phyloP scores from a whole-genome alignment of 1,284 basidiomycete genomes.

The Cryptococcus sp. region DNA sequence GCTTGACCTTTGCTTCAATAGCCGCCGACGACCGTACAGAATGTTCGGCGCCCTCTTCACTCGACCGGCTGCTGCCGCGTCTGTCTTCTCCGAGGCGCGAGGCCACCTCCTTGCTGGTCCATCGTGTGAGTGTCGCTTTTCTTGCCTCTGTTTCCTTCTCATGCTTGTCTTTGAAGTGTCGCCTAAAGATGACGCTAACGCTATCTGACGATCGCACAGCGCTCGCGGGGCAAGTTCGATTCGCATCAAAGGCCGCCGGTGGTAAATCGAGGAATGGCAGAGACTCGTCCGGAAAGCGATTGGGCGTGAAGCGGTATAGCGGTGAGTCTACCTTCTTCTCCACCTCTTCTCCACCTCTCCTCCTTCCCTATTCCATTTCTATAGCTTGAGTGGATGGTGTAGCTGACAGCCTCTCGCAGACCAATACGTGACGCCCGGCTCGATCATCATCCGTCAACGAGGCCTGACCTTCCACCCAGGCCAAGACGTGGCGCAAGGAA shows the following conservation, averaged over 20 bases:
- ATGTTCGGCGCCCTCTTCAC: background rate
- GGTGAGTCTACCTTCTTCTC: slow-evolving; percentile 59
- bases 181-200: background rate
- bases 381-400: background rate
- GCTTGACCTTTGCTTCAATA: too few species aligned
- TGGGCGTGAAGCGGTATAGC: slow-evolving; percentile 92
- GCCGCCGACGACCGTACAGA: too few species aligned
- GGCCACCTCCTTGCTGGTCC: background rate
- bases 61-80: background rate
- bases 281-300: slow-evolving; percentile 82
- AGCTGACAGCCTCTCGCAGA: slow-evolving; percentile 57
- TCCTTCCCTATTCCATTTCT: slow-evolving; percentile 1
- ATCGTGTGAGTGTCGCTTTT: slow-evolving; percentile 1
- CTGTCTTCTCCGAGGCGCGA: background rate
- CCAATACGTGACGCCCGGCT: slow-evolving; percentile 84
- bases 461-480: slow-evolving; percentile 88
- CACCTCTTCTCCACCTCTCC: background rate
- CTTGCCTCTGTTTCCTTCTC: background rate
- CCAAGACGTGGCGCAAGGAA: slow-evolving; percentile 85
- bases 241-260: slow-evolving; percentile 91
- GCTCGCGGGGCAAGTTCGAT: slow-evolving; percentile 57
- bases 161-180: background rate
- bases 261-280: slow-evolving; percentile 88
- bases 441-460: slow-evolving; percentile 90
- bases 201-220: background rate